Evolutionary conservation across 305 asterid species (phyloP), one percentile per base, ranked within the genome.

Genomic region (Rubia occidens): DNA sequence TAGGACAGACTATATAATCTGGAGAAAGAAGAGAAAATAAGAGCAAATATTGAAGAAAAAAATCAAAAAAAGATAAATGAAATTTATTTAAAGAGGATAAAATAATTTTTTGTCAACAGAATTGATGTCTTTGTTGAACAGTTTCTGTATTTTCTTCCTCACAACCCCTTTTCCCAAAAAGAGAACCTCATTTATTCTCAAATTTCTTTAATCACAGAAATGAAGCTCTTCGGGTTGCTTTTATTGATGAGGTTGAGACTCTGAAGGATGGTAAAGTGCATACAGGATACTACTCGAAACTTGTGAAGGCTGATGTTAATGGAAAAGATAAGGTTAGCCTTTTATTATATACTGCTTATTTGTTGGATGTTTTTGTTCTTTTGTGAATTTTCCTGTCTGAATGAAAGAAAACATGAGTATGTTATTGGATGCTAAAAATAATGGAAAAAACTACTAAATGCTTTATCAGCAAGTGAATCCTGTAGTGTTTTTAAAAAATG

Each of bases 181-280:
- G 53, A 13, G 54, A 47, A 47, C 18, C 54, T 47, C 54, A 14
- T 47, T 18, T 47, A 3, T 47, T 47, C n/a, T 51, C 21, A 51
- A 51, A 15, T 17, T 51, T 15, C 56, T 79, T 73, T 44, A 64
- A 29, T 75, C 73, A 72, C 70, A 93, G 98, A 76, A 86, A 93
- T 80, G 98, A 93, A 85, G 98, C 98, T 73, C 98, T 93, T 68
- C 97, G 98, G 71, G 85, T 93, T 84, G 97, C 98, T 77, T 93
- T 86, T 83, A 90, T 93, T 47, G 96, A 88, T 71, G 96, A 75
- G 80, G 96, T 93, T 73, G 98, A 93, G 86, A 86, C 97, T 79
- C 78, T 90, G 72, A 87, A 82, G 82, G 97, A 90, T 14, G 98
- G 95, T 55, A 90, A 77, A 83, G 90, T 88, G 73, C 77, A 83